phyloP scores from a whole-genome alignment of 139 green algal genomes.

The Picocystis salinarum region DNA sequence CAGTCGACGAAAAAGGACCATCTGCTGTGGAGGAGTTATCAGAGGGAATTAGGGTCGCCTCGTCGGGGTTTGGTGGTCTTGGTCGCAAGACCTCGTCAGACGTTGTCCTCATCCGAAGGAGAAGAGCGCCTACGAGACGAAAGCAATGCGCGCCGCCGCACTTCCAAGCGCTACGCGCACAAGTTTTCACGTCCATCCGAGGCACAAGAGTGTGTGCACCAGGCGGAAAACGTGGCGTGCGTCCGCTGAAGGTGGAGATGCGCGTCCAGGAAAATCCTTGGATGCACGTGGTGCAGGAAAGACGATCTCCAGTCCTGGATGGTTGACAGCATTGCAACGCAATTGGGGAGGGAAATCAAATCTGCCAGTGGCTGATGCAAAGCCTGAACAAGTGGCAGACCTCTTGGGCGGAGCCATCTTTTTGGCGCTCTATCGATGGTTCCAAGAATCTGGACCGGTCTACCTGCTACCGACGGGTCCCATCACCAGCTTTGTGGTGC shows the following conservation, averaged over 20 bases:
- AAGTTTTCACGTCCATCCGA: no score
- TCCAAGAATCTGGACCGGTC: constrained; percentile 60
- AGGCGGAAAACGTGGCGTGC: no score
- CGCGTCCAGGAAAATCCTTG: constrained; percentile 30
- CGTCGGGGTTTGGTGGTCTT: no score
- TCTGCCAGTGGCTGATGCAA: constrained; percentile 83
- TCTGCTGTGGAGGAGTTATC: no score
- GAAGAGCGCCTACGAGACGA: no score
- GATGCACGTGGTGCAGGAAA: constrained; percentile 52
- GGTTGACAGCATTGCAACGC: constrained; percentile 71
- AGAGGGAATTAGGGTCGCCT: no score
- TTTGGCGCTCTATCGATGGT: constrained; percentile 29
- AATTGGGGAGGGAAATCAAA: constrained; percentile 75
- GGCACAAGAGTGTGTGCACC: no score
- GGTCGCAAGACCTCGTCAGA: no score
- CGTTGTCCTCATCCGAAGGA: no score
- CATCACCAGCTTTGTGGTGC: constrained; percentile 67
- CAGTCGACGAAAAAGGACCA: no score
- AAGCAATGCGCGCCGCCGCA: no score
- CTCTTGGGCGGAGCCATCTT: constrained; percentile 93
- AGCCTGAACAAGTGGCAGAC: constrained; percentile 89
- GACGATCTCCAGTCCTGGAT: constrained; percentile 51
- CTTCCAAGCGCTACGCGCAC: no score
- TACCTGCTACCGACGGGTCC: constrained; percentile 82
- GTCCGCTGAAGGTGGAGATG: constrained; percentile 20